phyloP scores from a whole-genome alignment of 1,139 yeast species.

The Hanseniaspora gamundiae region DNA sequence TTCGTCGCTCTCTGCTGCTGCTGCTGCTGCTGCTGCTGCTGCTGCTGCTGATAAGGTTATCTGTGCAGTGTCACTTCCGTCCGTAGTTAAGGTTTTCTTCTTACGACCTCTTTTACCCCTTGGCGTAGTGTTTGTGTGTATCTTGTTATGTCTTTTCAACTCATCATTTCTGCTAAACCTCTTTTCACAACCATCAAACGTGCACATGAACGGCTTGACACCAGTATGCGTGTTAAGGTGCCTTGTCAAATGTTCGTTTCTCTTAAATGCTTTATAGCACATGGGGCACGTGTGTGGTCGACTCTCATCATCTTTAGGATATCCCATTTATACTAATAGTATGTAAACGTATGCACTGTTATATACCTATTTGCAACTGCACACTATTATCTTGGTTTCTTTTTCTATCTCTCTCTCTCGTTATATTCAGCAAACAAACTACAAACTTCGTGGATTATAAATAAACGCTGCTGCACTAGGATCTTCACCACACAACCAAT shows the following conservation, averaged over 20 bases:
- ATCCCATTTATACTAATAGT: no score
- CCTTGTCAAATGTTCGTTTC: slow-evolving; percentile 57
- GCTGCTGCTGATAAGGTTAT: slow-evolving; percentile 7
- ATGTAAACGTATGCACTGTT: no score
- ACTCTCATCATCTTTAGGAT: slow-evolving; percentile 10
- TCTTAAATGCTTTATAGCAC: slow-evolving; percentile 51
- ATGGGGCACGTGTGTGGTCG: slow-evolving; percentile 48
- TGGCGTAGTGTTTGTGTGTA: slow-evolving; percentile 45
- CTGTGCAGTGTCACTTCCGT: slow-evolving; percentile 9
- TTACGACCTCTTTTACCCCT: slow-evolving; percentile 41
- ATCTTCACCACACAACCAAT: no score
- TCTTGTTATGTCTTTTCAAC: slow-evolving; percentile 52
- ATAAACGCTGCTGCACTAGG: no score
- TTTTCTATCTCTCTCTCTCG: no score
- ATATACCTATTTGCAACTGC: no score
- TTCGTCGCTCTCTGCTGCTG: no score
- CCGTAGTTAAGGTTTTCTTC: slow-evolving; percentile 20
- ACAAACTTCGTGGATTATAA: no score
- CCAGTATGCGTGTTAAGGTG: slow-evolving; percentile 65
- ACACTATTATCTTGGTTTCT: neutral
- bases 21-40: neutral
- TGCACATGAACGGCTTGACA: slow-evolving; percentile 65
- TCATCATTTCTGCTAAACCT: slow-evolving; percentile 59
- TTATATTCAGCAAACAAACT: no score
- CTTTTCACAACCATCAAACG: slow-evolving; percentile 53